Conservation (phyloP, 805 yeast genomes). For the Maudiozyma saulgeensis region DNA sequence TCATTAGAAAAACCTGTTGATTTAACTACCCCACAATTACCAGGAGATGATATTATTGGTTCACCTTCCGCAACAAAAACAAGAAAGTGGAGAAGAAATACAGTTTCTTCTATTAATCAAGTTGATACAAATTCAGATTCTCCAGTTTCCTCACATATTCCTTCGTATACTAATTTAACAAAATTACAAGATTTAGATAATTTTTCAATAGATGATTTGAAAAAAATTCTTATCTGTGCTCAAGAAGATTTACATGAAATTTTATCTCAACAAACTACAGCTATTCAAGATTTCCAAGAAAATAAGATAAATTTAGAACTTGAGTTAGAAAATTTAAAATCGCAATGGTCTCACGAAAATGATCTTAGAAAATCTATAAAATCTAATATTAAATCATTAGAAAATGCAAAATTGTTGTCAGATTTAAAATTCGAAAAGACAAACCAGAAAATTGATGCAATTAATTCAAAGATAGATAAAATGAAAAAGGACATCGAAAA, state of each 20-base stretch:
- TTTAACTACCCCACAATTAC: not conserved
- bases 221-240: slow-evolving; percentile 24
- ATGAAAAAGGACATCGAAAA: slow-evolving; percentile 23
- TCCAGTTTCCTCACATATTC: slow-evolving; percentile 1
- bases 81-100: slow-evolving; percentile 21
- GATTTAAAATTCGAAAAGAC: slow-evolving; percentile 25
- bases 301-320: slow-evolving; percentile 20
- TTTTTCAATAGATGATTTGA: slow-evolving; percentile 25
- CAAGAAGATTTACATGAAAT: slow-evolving; percentile 30
- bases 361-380: slow-evolving; percentile 26
- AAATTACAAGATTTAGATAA: slow-evolving; percentile 23
- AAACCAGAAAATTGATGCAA: slow-evolving; percentile 20
- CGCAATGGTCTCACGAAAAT: slow-evolving; percentile 27
- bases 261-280: slow-evolving; percentile 18
- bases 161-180: slow-evolving; percentile 23
- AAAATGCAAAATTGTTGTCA: slow-evolving; percentile 25
- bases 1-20: not conserved
- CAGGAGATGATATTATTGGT: not conserved
- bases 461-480: slow-evolving; percentile 16
- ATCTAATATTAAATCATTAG: slow-evolving; percentile 27
- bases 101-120: slow-evolving; percentile 3
- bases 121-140: slow-evolving; percentile 1
- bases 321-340: slow-evolving; percentile 24
- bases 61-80: slow-evolving; percentile 4
- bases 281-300: slow-evolving; percentile 24